Evolutionary conservation across 345 rosid genomes (phyloP).

Genomic region (Stellera chamaejasme): DNA sequence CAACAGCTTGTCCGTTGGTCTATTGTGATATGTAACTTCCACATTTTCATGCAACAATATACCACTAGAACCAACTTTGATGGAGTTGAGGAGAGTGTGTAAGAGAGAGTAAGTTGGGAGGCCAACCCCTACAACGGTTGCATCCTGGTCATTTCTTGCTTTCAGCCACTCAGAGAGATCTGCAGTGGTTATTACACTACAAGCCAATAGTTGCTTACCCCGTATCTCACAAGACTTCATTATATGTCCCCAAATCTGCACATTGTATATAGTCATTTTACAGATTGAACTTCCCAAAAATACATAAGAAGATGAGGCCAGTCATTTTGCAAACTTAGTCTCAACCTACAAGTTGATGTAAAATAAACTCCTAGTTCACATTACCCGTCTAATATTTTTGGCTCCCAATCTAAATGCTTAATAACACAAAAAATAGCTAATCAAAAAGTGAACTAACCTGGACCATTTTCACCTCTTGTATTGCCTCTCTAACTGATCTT

Average conservation of each 20-base stretch:
- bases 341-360: no score
- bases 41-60: slow-evolving; percentile 45
- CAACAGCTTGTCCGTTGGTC: slow-evolving; percentile 60
- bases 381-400: no score
- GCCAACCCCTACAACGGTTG: slow-evolving; percentile 40
- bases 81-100: slow-evolving; percentile 48
- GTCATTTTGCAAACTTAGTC: no score
- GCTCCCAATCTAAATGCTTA: no score
- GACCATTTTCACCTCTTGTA: slow-evolving; percentile 79
- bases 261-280: neutral
- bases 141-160: slow-evolving; percentile 41
- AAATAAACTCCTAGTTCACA: no score
- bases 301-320: no score
- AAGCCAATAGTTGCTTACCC: slow-evolving; percentile 60
- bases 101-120: slow-evolving; percentile 55
- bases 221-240: slow-evolving; percentile 50
- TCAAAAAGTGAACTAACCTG: slow-evolving; percentile 32
- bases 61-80: slow-evolving; percentile 52
- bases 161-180: slow-evolving; percentile 53
- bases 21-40: slow-evolving; percentile 58
- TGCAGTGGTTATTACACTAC: slow-evolving; percentile 30
- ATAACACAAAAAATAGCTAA: no score
- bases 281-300: no score
- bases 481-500: slow-evolving; percentile 63
- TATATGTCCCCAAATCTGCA: slow-evolving; percentile 51